Evolutionary conservation across 1,284 basidiomycete species (phyloP), one percentile per base, ranked within the genome.

Genomic region (Trichosporon ovoides): DNA sequence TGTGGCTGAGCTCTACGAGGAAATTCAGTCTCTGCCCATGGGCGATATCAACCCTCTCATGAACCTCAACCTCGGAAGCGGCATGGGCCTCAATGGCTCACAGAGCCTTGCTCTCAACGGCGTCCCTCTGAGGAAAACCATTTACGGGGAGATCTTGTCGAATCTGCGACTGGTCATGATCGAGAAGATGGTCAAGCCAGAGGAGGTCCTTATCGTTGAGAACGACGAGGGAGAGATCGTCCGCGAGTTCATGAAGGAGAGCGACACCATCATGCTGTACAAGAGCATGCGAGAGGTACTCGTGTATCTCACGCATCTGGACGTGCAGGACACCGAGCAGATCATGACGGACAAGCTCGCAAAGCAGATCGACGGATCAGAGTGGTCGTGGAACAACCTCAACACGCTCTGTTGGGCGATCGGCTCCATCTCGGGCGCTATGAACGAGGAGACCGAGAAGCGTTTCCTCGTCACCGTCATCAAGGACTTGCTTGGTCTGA

Each of bases 391-490:
- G 96, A 89, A 95, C 71, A 98, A 98, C 77, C 82, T 98, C 62
- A 99, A 98, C 80, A 98, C 96, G 2, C 85, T 99, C 16, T 99
- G 96, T 77, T 99, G 96, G 96, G 96, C 96, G 46, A 98, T 99
- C 69, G 96, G 96, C 59, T 98, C 94, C 3, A 98, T 99, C 65
- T 98, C 95, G 31, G 94, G 94, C 56, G 94, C 96, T 3, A 99
- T 99, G 96, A 97, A 94, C 72, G 94, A 97, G 80, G 96, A 99
- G 75, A 93, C 92, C 3, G 95, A 99, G 79, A 98, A 98, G 77
- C 89, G 96, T 37, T 99, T 99, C 83, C 80, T 99, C 65, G 96
- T 99, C 24, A 97, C 94, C 2, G 96, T 98, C 68, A 98, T 99
- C 82, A 98, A 98, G 80, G 96, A 99, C 70, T 81, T 99, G 16